phyloP scores from a whole-genome alignment of 768 basidiomycete species.

The Lactarius indigo region DNA sequence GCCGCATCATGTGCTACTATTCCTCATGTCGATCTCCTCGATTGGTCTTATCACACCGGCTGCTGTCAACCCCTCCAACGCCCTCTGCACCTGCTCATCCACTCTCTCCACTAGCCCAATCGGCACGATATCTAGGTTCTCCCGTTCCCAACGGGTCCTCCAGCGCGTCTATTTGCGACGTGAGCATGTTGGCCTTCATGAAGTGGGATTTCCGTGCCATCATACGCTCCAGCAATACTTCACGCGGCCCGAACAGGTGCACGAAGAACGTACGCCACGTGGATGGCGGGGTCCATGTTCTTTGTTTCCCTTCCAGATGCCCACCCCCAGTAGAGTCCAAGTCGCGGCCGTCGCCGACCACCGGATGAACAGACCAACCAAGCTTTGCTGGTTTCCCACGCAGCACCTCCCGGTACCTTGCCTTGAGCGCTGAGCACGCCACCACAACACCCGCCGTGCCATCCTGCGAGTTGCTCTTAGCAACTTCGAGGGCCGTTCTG shows the following conservation, averaged over 20 bases:
- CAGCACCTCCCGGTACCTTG: conserved; percentile 75
- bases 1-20: neutral
- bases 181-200: conserved; percentile 80
- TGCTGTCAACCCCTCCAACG: conserved; percentile 34
- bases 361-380: neutral
- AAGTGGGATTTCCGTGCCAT: conserved; percentile 65
- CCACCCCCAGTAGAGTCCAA: neutral
- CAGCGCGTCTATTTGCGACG: conserved; percentile 68
- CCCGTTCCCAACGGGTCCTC: conserved; percentile 56
- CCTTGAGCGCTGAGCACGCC: conserved; percentile 83
- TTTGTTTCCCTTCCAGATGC: neutral
- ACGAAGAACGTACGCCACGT: conserved; percentile 66
- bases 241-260: conserved; percentile 61
- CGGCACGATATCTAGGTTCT: conserved; percentile 63
- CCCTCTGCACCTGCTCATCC: conserved; percentile 51
- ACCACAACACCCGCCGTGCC: conserved; percentile 61
- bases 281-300: conserved; percentile 27
- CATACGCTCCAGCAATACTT: conserved; percentile 63
- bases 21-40: neutral
- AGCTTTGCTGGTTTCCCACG: conserved; percentile 43
- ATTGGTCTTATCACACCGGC: neutral
- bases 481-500: conserved; percentile 57
- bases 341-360: neutral
- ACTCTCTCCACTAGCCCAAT: conserved; percentile 53
- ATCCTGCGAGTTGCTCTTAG: conserved; percentile 35